These are phyloP conservation scores for Hanseniaspora lindneri DNA, from an alignment of 805 yeast species.

Conservation along the genomic window DNA sequence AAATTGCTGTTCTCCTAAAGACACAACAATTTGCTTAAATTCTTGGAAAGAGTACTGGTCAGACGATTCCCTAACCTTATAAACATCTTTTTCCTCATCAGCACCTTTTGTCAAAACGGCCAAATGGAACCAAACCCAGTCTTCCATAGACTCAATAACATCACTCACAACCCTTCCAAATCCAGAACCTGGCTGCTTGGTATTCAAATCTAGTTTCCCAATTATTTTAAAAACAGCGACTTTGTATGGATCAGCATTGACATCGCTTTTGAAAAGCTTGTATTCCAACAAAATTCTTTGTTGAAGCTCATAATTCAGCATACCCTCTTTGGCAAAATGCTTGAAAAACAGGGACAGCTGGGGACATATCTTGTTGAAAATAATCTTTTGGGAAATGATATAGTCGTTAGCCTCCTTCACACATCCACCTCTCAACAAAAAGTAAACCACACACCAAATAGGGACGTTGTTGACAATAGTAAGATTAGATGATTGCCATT, in stretches of 20 bases:
- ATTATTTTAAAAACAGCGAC: conserved; percentile 81
- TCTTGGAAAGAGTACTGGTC: conserved; percentile 65
- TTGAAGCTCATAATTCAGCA: conserved; percentile 53
- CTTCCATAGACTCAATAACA: conserved; percentile 74
- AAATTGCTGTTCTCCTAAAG: conserved; percentile 64
- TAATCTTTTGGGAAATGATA: conserved; percentile 48
- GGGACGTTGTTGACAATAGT: conserved; percentile 72
- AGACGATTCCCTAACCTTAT: conserved; percentile 21
- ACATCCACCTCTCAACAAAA: conserved; percentile 74
- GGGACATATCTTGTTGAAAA: conserved; percentile 74
- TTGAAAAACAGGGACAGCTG: conserved; percentile 70
- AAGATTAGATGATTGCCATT: conserved; percentile 43
- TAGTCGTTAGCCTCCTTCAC: conserved; percentile 64
- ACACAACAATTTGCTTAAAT: conserved; percentile 57
- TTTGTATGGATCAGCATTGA: conserved; percentile 74
- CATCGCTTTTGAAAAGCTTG: conserved; percentile 60
- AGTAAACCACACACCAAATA: conserved; percentile 87
- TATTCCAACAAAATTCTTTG: conserved; percentile 68
- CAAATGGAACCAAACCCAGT: conserved; percentile 93
- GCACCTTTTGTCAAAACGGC: conserved; percentile 53
- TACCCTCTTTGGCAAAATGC: conserved; percentile 47
- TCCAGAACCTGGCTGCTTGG: conserved; percentile 28
- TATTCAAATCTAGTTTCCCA: conserved; percentile 58
- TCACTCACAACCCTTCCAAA: conserved; percentile 44
- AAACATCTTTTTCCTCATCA: conserved; percentile 40